Percentiles rank a stretch among this genome's conserved stretches.
phyloP scores from a whole-genome alignment of 2,329 filamentous ascomycete species.

The Diaporthe sp. region DNA sequence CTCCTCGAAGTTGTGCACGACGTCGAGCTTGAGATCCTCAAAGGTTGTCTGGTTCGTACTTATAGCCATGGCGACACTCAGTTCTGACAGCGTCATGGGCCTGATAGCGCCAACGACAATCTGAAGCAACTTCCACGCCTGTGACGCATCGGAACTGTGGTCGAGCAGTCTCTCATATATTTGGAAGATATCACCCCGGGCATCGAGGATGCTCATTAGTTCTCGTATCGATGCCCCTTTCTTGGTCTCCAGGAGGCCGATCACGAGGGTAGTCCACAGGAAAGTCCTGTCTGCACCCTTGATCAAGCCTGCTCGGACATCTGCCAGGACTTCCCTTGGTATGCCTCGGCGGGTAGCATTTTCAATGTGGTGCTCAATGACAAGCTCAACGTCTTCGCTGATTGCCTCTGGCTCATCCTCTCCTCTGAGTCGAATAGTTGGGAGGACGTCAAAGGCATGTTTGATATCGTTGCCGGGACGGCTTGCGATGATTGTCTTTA shows the following conservation, averaged over 20 bases:
- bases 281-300: conserved; percentile 44
- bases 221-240: conserved; percentile 40
- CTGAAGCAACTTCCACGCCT: conserved; percentile 42
- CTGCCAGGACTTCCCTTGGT: conserved; percentile 34
- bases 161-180: conserved; percentile 43
- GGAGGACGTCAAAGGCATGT: conserved; percentile 36
- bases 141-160: conserved; percentile 26
- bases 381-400: conserved; percentile 40
- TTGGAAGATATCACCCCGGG: conserved; percentile 38
- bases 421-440: conserved; percentile 41
- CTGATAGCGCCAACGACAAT: conserved; percentile 41
- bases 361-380: conserved; percentile 41
- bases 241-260: conserved; percentile 40
- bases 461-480: conserved; percentile 44
- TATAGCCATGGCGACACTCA: conserved; percentile 43
- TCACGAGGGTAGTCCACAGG: conserved; percentile 45
- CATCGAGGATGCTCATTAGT: conserved; percentile 41
- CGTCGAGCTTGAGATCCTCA: conserved; percentile 41
- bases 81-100: conserved; percentile 43
- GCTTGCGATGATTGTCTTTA: conserved; percentile 44
- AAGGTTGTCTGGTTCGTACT: conserved; percentile 25
- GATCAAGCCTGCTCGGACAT: conserved; percentile 38
- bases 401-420: conserved; percentile 43
- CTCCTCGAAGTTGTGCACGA: conserved; percentile 42
- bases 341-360: conserved; percentile 39